phyloP scores from a whole-genome alignment of 192 early-diverging fungal genomes.

The Coemansia sp. region DNA sequence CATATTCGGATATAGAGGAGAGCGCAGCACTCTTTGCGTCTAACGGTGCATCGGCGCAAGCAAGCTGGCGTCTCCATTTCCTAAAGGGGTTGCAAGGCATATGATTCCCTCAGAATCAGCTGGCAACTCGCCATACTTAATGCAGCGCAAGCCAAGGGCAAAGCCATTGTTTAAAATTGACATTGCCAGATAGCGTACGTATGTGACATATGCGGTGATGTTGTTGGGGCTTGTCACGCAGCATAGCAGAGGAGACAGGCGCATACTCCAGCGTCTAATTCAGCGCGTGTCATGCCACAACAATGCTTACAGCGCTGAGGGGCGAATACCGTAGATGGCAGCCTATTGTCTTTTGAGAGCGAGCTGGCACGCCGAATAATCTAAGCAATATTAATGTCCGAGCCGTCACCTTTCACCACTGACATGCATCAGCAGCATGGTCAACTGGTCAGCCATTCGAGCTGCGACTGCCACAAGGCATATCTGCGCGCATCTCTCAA shows the following conservation, averaged over 20 bases:
- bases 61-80: neutral
- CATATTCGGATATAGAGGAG: neutral
- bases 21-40: neutral
- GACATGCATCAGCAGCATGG: neutral
- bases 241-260: neutral
- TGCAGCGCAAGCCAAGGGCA: neutral
- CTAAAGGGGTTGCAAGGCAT: neutral
- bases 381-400: neutral
- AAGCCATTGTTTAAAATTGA: neutral
- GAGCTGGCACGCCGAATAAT: neutral
- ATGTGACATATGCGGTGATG: neutral
- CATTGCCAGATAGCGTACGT: neutral
- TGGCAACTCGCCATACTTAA: neutral
- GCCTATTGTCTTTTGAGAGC: neutral
- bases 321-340: neutral
- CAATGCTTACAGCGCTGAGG: neutral
- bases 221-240: neutral
- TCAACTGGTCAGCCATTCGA: neutral
- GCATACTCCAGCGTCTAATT: slow-evolving; percentile 1
- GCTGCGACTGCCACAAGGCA: neutral
- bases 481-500: neutral
- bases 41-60: neutral
- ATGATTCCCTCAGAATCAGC: slow-evolving; percentile 10
- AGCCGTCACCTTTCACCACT: neutral
- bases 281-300: neutral